Evolutionary conservation across 305 asterid genomes (phyloP), one percentile per base, ranked within the genome.

Genomic region (Fraxinus dipetala): DNA sequence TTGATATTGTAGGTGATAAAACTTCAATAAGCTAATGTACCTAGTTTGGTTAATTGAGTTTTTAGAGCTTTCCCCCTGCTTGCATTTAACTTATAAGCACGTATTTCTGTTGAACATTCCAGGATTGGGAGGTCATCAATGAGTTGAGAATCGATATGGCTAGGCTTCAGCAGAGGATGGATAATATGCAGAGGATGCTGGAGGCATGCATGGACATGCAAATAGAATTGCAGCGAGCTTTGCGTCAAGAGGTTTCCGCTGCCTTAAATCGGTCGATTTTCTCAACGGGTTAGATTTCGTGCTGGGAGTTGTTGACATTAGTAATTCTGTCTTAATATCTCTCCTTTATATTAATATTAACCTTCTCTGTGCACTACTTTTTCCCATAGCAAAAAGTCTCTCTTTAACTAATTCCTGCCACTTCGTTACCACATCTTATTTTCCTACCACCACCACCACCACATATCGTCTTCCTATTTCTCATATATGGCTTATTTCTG

Each of bases 151-250:
- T 88, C 36, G 97, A 94, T 85, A 89, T 94, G 92, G 94, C 89
- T 56, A 85, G 91, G 88, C 98, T 96, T 88, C 95, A 90, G 28
- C 94, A 90, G 81, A 88, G 91, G 88, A 92, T 96, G 98, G 87
- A 88, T 74, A 83, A 85, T 76, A 91, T 96, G 97, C 98, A 96
- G 85, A 90, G 85, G 78, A 91, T 90, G 97, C 91, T 96, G 45
- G 98, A 94, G 89, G 86, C 96, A 16, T 96, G 95, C 93, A 90
- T 92, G 97, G 97, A 92, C 79, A 92, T 96, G 95, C 98, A 96
- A 79, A 85, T 90, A 36, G 98, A 96, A 85, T 83, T 94, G 88
- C 99, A 93, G 78, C 92, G 92, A 4, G 89, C 94, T 0, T 87
- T 96, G 24, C 90, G 86, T 26, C 97, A 94, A 85, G 98, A 94